phyloP scores from a whole-genome alignment of 495 filamentous ascomycete genomes.

The Xylaria castorea region DNA sequence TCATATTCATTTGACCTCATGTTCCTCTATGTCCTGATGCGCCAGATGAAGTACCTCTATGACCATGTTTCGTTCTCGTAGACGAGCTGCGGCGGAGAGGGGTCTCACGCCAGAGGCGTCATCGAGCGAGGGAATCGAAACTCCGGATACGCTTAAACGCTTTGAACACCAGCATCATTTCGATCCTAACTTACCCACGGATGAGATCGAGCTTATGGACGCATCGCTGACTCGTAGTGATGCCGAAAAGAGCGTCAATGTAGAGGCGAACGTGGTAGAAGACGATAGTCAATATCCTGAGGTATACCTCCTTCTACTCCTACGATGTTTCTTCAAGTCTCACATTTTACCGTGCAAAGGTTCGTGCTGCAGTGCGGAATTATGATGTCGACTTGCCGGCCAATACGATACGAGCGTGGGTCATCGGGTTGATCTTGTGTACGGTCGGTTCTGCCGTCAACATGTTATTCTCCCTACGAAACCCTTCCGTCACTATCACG shows the following conservation, averaged over 20 bases:
- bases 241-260: constrained; percentile 57
- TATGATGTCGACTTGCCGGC: constrained; percentile 70
- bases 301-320: constrained; percentile 49
- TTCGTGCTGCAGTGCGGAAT: constrained; percentile 64
- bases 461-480: constrained; percentile 71
- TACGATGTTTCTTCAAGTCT: constrained; percentile 31
- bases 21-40: neutral
- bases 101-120: constrained; percentile 32
- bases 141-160: constrained; percentile 46
- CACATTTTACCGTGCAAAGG: constrained; percentile 53
- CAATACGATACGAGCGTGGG: constrained; percentile 76
- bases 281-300: constrained; percentile 77
- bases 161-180: constrained; percentile 69
- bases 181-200: constrained; percentile 72
- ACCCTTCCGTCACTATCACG: constrained; percentile 68
- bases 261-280: constrained; percentile 63
- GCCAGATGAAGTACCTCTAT: constrained; percentile 11
- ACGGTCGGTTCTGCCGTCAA: constrained; percentile 72
- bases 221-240: constrained; percentile 62
- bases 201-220: constrained; percentile 66
- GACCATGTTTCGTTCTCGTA: constrained; percentile 39
- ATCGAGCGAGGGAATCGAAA: constrained; percentile 40
- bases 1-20: neutral
- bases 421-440: constrained; percentile 67
- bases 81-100: constrained; percentile 30